A percentile compares a stretch with the other conserved stretches of the same genome.
phyloP scores from a whole-genome alignment of 2,329 filamentous ascomycete species.

The Dactylella cylindrospora region DNA sequence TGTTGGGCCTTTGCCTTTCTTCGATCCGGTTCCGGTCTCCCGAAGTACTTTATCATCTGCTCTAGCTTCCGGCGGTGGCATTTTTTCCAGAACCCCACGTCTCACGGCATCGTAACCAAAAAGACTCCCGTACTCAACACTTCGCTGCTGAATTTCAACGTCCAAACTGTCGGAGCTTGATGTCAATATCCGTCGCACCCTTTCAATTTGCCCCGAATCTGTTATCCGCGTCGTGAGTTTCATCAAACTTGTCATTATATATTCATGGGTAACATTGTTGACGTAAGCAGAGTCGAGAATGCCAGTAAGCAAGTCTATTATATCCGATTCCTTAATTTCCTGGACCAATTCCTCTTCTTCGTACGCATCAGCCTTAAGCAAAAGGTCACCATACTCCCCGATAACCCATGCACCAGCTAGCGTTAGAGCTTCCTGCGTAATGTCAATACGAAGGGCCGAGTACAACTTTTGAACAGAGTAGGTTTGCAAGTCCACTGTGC shows the following conservation, averaged over 20 bases:
- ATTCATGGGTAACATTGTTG: slow-evolving; percentile 87
- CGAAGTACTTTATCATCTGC: slow-evolving; percentile 91
- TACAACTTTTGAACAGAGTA: slow-evolving; percentile 97
- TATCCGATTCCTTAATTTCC: slow-evolving; percentile 73
- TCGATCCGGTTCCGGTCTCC: slow-evolving; percentile 63
- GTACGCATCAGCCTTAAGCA: slow-evolving; percentile 86
- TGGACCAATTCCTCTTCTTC: slow-evolving; percentile 80
- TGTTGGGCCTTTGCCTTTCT: slow-evolving; percentile 64
- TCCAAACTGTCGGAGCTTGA: slow-evolving; percentile 82
- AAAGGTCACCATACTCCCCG: slow-evolving; percentile 88
- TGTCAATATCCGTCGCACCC: slow-evolving; percentile 75
- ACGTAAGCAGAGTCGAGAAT: slow-evolving; percentile 95
- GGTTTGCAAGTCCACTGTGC: slow-evolving; percentile 85
- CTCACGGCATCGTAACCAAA: slow-evolving; percentile 86
- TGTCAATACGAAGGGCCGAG: slow-evolving; percentile 85
- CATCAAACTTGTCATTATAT: slow-evolving; percentile 91
- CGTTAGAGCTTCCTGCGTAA: slow-evolving; percentile 93
- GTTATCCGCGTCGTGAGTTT: slow-evolving; percentile 88
- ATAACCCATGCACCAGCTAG: slow-evolving; percentile 96
- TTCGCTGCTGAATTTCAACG: slow-evolving; percentile 92
- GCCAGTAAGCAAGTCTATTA: slow-evolving; percentile 87
- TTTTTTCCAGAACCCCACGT: slow-evolving; percentile 88
- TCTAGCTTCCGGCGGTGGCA: slow-evolving; percentile 95
- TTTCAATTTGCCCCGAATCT: slow-evolving; percentile 81
- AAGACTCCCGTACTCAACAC: slow-evolving; percentile 93